Percentiles rank a stretch among this genome's conserved stretches.
These are phyloP conservation scores for Parsonsia alboflavescens DNA, from an alignment of 257 asterid genomes.

Conservation along the genomic window DNA sequence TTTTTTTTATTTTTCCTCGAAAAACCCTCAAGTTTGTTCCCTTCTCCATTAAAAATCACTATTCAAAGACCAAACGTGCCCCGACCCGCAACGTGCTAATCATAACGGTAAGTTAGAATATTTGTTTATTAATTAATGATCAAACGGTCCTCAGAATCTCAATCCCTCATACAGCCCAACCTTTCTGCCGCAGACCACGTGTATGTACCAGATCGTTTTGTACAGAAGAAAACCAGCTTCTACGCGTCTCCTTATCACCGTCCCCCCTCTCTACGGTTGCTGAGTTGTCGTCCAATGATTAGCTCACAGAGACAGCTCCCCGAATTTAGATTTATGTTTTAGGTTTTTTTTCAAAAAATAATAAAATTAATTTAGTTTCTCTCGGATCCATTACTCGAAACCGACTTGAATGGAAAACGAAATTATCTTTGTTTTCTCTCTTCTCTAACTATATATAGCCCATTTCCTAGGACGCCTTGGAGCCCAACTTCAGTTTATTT, in stretches of 20 bases:
- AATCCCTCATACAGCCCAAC: not conserved
- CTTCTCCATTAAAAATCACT: not conserved
- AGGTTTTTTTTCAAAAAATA: too few relatives aligned
- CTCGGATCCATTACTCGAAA: not conserved
- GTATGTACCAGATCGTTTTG: constrained; percentile 15
- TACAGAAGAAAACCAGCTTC: constrained; percentile 8
- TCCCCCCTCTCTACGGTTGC: not conserved
- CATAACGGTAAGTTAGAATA: constrained; percentile 34
- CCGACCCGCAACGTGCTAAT: constrained; percentile 23
- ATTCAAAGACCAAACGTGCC: not conserved
- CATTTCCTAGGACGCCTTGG: not conserved
- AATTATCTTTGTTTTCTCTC: not conserved
- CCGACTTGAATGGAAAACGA: constrained; percentile 3
- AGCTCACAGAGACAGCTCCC: constrained; percentile 4
- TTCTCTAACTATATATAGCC: constrained; percentile 7
- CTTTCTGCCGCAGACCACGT: constrained; percentile 10
- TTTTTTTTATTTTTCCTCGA: too few relatives aligned
- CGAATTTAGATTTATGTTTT: not conserved
- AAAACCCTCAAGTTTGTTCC: not conserved
- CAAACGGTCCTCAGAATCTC: constrained; percentile 21
- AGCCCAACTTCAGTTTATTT: not conserved
- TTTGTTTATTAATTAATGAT: constrained; percentile 10
- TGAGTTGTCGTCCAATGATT: constrained; percentile 29
- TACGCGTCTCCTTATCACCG: constrained; percentile 11
- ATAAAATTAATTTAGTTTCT: not conserved